Conservation (phyloP, 768 basidiomycete species). For the Kwoniella europaea region DNA sequence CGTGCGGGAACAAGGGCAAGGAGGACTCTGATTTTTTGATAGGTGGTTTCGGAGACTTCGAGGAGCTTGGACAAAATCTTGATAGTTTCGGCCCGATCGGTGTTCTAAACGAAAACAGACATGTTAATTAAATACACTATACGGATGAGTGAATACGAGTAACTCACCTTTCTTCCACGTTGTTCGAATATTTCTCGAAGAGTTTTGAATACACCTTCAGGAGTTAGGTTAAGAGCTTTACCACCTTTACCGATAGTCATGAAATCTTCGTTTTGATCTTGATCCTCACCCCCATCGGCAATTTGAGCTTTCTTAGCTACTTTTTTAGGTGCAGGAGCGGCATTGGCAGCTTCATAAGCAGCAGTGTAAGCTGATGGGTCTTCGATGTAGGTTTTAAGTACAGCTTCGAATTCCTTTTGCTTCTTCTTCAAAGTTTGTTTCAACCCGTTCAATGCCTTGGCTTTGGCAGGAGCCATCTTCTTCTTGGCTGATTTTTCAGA, state of each 20-base stretch:
- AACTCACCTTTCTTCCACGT: slow-evolving; percentile 86
- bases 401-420: slow-evolving; percentile 81
- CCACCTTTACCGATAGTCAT: slow-evolving; percentile 91
- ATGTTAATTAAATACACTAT: too few species aligned
- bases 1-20: slow-evolving; percentile 91
- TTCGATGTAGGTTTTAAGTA: slow-evolving; percentile 79
- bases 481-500: slow-evolving; percentile 93
- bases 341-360: slow-evolving; percentile 64
- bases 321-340: slow-evolving; percentile 59
- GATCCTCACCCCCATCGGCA: slow-evolving; percentile 40
- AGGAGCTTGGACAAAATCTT: slow-evolving; percentile 84
- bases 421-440: slow-evolving; percentile 96
- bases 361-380: slow-evolving; percentile 87
- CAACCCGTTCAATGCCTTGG: slow-evolving; percentile 93
- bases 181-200: slow-evolving; percentile 90
- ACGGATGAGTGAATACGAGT: neutral
- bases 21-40: slow-evolving; percentile 91
- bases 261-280: slow-evolving; percentile 69
- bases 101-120: slow-evolving; percentile 68
- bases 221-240: slow-evolving; percentile 76
- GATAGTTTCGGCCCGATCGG: slow-evolving; percentile 93
- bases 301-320: slow-evolving; percentile 60
- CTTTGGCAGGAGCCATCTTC: slow-evolving; percentile 91
- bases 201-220: slow-evolving; percentile 81
- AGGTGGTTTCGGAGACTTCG: slow-evolving; percentile 81